These are phyloP conservation scores for Peniophora sp. DNA, from an alignment of 1,284 basidiomycete genomes.

Conservation along the genomic window DNA sequence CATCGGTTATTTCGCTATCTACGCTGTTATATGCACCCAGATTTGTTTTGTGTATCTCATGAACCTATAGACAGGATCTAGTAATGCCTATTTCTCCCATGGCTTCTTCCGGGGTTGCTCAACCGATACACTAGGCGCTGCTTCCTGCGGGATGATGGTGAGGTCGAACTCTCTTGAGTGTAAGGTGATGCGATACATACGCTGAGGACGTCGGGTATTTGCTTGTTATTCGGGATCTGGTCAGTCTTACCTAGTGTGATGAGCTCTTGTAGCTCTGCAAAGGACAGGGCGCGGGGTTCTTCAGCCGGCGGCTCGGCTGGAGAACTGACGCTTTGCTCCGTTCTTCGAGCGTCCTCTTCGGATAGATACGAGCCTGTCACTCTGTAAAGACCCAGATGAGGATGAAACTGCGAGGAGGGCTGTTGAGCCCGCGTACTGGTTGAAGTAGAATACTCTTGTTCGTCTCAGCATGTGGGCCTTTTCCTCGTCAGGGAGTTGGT, in stretches of 20 bases:
- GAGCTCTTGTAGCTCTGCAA: slow-evolving; percentile 59
- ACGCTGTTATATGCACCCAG: neutral
- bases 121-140: slow-evolving; percentile 45
- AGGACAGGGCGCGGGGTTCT: slow-evolving; percentile 41
- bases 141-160: slow-evolving; percentile 27
- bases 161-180: no score
- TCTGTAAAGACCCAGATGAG: no score
- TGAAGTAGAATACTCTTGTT: slow-evolving; percentile 66
- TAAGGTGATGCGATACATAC: no score
- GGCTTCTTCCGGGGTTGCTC: slow-evolving; percentile 47
- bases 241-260: slow-evolving; percentile 65
- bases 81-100: slow-evolving; percentile 36
- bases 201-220: slow-evolving; percentile 55
- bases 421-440: slow-evolving; percentile 36
- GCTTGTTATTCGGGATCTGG: slow-evolving; percentile 69
- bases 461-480: slow-evolving; percentile 40
- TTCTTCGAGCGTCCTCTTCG: slow-evolving; percentile 15
- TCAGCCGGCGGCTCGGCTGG: slow-evolving; percentile 8
- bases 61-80: neutral
- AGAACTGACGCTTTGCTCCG: slow-evolving; percentile 6
- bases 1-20: neutral
- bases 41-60: neutral
- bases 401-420: neutral
- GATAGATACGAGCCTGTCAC: slow-evolving; percentile 14
- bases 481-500: slow-evolving; percentile 30